phyloP scores from a whole-genome alignment of 805 yeast genomes.

The Wickerhamiella spandovensis region DNA sequence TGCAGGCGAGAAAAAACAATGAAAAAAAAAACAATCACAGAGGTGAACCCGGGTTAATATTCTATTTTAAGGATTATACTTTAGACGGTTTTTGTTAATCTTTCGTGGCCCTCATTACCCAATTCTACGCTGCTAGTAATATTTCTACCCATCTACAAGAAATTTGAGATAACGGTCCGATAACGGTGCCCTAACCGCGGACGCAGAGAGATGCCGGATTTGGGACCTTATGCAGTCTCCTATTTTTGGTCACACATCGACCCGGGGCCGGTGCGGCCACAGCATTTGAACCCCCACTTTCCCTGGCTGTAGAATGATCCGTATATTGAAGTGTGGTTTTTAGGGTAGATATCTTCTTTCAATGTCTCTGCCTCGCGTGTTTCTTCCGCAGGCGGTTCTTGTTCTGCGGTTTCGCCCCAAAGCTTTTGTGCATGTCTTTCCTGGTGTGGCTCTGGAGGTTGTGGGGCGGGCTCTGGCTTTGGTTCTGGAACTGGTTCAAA shows the following conservation, averaged over 20 bases:
- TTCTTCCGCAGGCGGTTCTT: neutral
- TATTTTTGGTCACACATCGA: neutral
- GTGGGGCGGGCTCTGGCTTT: neutral
- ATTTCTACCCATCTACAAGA: no score
- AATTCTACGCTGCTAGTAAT: no score
- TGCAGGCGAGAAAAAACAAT: neutral
- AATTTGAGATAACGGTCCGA: neutral
- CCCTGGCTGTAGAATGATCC: neutral
- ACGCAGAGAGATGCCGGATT: neutral
- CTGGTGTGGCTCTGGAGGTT: no score
- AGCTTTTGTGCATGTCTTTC: no score
- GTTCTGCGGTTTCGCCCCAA: no score
- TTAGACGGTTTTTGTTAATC: no score
- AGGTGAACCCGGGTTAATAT: no score
- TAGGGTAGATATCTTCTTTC: neutral
- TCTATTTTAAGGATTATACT: no score
- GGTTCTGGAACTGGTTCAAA: constrained; percentile 1
- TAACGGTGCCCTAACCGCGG: neutral
- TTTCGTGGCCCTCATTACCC: no score
- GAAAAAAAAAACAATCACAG: no score
- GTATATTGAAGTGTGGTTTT: neutral
- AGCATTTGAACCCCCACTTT: constrained; percentile 2
- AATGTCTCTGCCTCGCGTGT: neutral
- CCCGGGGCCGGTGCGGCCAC: neutral
- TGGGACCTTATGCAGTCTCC: neutral